phyloP scores from a whole-genome alignment of 2,329 filamentous ascomycete species.

The Alternaria postmessia region DNA sequence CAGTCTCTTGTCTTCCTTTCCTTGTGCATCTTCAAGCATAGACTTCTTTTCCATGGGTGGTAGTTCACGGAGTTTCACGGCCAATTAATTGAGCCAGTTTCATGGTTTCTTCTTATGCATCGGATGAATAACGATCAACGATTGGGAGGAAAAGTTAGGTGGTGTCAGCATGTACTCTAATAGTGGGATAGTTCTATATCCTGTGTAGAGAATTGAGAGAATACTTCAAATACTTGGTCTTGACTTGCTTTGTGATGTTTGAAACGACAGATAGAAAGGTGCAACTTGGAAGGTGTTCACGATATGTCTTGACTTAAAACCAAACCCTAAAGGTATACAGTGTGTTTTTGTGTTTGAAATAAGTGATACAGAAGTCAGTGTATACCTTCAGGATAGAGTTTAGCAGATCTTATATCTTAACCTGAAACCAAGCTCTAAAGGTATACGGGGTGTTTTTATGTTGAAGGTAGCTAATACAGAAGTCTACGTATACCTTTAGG shows the following conservation, averaged over 20 bases:
- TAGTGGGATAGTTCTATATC: slow-evolving; percentile 28
- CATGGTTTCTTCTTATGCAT: slow-evolving; percentile 44
- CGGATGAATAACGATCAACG: slow-evolving; percentile 49
- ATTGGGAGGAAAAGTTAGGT: slow-evolving; percentile 48
- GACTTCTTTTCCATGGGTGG: slow-evolving; percentile 45
- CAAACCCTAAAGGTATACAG: not conserved
- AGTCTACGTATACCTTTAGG: too few relatives aligned
- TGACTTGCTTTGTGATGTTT: slow-evolving; percentile 17
- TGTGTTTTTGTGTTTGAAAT: not conserved
- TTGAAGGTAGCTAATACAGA: too few relatives aligned
- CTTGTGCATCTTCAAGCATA: slow-evolving; percentile 42
- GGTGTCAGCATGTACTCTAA: slow-evolving; percentile 44
- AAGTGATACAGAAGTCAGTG: not conserved
- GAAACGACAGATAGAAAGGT: too few relatives aligned
- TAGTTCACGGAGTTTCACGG: slow-evolving; percentile 46
- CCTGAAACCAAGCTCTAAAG: not conserved
- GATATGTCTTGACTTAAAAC: not conserved
- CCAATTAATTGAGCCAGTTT: slow-evolving; percentile 38
- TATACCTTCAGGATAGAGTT: not conserved
- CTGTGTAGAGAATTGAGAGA: slow-evolving; percentile 38
- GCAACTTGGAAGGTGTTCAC: too few relatives aligned
- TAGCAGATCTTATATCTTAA: not conserved
- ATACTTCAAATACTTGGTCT: slow-evolving; percentile 25
- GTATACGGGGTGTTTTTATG: not conserved
- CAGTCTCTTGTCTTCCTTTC: slow-evolving; percentile 23